A percentile compares a stretch with the other conserved stretches of the same genome.
phyloP scores from a whole-genome alignment of 1,284 basidiomycete species.

The Heterobasidion parviporum region DNA sequence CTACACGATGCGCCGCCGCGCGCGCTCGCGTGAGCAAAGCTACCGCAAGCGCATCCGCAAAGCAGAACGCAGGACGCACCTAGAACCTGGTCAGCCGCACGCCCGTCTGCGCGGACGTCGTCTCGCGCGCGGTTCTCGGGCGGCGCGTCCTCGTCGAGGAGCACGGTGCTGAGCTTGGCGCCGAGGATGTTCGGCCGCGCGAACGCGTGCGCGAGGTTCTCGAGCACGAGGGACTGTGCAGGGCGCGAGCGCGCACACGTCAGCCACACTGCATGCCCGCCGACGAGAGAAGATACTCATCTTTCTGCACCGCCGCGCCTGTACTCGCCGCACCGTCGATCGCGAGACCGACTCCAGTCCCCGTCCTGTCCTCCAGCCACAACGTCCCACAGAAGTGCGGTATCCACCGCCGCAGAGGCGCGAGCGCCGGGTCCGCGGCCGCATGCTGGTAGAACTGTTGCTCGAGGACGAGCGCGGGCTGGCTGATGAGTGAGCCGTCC shows the following conservation, averaged over 20 bases:
- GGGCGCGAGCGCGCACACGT: too few species aligned
- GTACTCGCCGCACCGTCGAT: constrained; percentile 22
- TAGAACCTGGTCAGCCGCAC: constrained; percentile 85
- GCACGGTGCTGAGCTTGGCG: constrained; percentile 83
- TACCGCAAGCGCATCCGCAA: background rate
- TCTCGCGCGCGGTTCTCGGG: constrained; percentile 67
- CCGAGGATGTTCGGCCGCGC: constrained; percentile 82
- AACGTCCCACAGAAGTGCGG: constrained; percentile 76
- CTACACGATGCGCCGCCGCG: constrained; percentile 28
- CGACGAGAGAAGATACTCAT: constrained; percentile 27
- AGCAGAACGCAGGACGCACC: constrained; percentile 34
- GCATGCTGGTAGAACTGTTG: constrained; percentile 70
- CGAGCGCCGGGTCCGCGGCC: constrained; percentile 32
- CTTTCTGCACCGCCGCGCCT: constrained; percentile 31
- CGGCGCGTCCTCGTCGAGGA: constrained; percentile 66
- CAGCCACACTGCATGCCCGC: too few species aligned
- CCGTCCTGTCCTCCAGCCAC: constrained; percentile 48
- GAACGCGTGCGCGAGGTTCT: constrained; percentile 76
- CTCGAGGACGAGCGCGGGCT: constrained; percentile 70
- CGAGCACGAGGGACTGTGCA: constrained; percentile 71
- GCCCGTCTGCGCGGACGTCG: constrained; percentile 73
- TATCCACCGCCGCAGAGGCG: constrained; percentile 44
- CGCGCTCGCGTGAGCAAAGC: background rate
- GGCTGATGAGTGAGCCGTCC: constrained; percentile 79
- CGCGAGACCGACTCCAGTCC: too few species aligned